A percentile compares a stretch with the other conserved stretches of the same genome.
These are phyloP conservation scores for Globisporangium abappressorium DNA, from an alignment of 352 stramenopile species.

Conservation along the genomic window DNA sequence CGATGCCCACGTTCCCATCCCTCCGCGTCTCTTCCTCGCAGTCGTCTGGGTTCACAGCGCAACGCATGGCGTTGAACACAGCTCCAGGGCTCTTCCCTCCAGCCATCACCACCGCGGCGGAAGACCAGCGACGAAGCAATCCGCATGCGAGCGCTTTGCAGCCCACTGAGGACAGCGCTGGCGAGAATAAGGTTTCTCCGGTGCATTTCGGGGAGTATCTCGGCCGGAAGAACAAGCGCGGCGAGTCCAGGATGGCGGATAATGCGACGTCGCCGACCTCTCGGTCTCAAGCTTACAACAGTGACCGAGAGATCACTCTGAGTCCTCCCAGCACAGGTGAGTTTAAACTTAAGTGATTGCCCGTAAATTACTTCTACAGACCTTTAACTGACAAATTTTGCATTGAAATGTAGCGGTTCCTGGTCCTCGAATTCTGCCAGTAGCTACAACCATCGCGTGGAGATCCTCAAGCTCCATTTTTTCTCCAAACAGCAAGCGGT, in stretches of 20 bases:
- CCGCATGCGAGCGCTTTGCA: background rate
- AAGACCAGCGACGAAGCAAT: background rate
- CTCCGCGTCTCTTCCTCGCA: conserved; percentile 15
- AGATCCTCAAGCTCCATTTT: conserved; percentile 18
- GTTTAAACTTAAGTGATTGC: background rate
- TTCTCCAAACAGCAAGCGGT: conserved; percentile 13
- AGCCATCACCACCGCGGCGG: background rate
- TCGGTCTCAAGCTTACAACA: conserved; percentile 31
- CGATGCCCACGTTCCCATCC: conserved; percentile 13
- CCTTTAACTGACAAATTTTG: background rate
- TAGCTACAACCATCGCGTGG: conserved; percentile 23
- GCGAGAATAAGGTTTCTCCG: conserved; percentile 7
- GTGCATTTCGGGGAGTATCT: conserved; percentile 26
- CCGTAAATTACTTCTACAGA: background rate
- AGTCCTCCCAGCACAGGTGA: conserved; percentile 17
- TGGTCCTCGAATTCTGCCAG: conserved; percentile 15
- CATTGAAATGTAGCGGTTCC: conserved; percentile 5
- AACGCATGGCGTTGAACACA: background rate
- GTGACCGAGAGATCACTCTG: conserved; percentile 18
- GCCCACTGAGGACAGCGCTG: background rate
- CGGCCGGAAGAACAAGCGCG: conserved; percentile 30
- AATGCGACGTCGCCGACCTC: conserved; percentile 37
- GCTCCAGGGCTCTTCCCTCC: conserved; percentile 2
- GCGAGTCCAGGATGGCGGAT: conserved; percentile 24
- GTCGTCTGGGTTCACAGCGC: conserved; percentile 8